Percentiles rank a stretch among this genome's conserved stretches.
Conservation (phyloP, 2,329 filamentous ascomycete genomes). For the Microdochium paspali region DNA sequence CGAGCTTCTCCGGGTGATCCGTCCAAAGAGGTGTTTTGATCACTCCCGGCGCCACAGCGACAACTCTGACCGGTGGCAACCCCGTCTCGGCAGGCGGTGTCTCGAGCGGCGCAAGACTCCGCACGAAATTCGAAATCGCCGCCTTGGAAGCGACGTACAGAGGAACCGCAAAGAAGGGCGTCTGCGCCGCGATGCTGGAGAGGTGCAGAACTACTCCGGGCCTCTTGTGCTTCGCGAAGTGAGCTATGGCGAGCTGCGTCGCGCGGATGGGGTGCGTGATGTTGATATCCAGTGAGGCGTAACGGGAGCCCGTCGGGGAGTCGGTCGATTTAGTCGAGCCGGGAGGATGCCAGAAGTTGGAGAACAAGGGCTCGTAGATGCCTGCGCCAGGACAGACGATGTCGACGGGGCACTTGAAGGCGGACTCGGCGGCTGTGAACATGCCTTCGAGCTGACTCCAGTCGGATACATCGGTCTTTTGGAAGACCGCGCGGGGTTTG, state of each 20-base stretch:
- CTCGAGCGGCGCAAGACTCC: slow-evolving; percentile 27
- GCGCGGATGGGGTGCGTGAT: slow-evolving; percentile 29
- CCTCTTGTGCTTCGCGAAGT: slow-evolving; percentile 19
- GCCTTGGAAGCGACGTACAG: slow-evolving; percentile 29
- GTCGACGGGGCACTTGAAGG: slow-evolving; percentile 26
- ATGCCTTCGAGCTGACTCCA: slow-evolving; percentile 27
- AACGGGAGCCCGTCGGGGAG: slow-evolving; percentile 22
- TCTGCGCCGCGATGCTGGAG: slow-evolving; percentile 25
- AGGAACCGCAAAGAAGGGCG: slow-evolving; percentile 21
- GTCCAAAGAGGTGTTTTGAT: slow-evolving; percentile 35
- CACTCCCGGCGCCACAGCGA: slow-evolving; percentile 32
- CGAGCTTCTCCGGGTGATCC: slow-evolving; percentile 32
- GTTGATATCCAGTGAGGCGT: slow-evolving; percentile 28
- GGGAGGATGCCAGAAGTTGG: slow-evolving; percentile 31
- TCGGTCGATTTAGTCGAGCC: slow-evolving; percentile 14
- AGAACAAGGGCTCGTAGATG: slow-evolving; percentile 34
- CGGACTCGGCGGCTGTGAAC: slow-evolving; percentile 20
- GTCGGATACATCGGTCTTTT: slow-evolving; percentile 32
- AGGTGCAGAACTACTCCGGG: slow-evolving; percentile 21
- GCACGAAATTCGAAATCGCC: slow-evolving; percentile 28
- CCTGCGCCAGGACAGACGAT: slow-evolving; percentile 36
- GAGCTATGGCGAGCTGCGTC: slow-evolving; percentile 27
- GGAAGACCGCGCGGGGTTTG: slow-evolving; percentile 29
- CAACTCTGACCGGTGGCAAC: slow-evolving; percentile 23
- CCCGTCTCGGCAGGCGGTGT: slow-evolving; percentile 7